phyloP scores from a whole-genome alignment of 768 basidiomycete species.

The Podaxis sp. region DNA sequence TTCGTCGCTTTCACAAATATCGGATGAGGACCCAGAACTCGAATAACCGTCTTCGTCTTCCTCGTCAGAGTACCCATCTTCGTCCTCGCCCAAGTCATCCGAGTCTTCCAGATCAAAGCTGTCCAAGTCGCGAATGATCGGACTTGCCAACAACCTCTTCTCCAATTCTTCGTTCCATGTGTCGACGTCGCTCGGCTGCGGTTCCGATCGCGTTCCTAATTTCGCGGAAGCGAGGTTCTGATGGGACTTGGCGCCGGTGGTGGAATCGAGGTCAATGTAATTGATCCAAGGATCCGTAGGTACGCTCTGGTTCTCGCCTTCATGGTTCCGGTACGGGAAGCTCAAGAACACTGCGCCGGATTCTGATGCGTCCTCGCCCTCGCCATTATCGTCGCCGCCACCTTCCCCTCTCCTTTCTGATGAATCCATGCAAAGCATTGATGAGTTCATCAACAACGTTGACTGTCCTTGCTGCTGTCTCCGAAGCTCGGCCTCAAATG shows the following conservation, averaged over 20 bases:
- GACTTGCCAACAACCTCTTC: not conserved
- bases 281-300: slow-evolving; percentile 3
- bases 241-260: not conserved
- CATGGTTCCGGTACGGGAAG: slow-evolving; percentile 5
- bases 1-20: not conserved
- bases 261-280: slow-evolving; percentile 3
- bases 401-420: not conserved
- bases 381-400: not conserved
- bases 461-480: not conserved
- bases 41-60: not conserved
- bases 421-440: not conserved
- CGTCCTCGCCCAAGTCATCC: not conserved
- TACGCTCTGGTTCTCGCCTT: not conserved
- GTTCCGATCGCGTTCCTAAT: not conserved
- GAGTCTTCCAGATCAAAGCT: slow-evolving; percentile 3
- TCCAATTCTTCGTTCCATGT: slow-evolving; percentile 5
- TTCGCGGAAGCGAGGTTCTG: not conserved
- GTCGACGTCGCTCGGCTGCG: not conserved
- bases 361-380: not conserved
- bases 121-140: not conserved
- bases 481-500: not conserved
- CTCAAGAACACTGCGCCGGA: slow-evolving; percentile 6
- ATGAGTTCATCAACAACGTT: not conserved
- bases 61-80: not conserved
- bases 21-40: slow-evolving; percentile 2